These are phyloP conservation scores for Suillus hirtellus DNA, from an alignment of 768 basidiomycete species.

Conservation along the genomic window DNA sequence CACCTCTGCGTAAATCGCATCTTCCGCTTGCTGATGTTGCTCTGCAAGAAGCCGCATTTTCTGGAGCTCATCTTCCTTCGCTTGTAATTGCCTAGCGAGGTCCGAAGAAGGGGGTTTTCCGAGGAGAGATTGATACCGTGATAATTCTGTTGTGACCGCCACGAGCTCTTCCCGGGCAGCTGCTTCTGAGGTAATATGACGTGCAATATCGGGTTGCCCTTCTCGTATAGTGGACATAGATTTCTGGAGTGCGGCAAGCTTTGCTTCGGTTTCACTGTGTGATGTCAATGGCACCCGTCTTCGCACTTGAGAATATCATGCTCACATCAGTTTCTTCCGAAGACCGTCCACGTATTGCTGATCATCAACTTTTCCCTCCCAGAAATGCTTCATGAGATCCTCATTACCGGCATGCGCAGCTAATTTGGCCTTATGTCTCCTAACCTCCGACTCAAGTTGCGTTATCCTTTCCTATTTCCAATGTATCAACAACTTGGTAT, in stretches of 20 bases:
- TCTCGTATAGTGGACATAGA: conserved; percentile 45
- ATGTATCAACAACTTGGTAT: conserved; percentile 15
- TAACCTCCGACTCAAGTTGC: conserved; percentile 70
- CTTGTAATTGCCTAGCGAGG: conserved; percentile 55
- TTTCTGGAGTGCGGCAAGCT: conserved; percentile 51
- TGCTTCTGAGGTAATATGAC: conserved; percentile 50
- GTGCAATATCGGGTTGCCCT: conserved; percentile 53
- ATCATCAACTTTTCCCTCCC: conserved; percentile 54
- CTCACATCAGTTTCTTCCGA: conserved; percentile 58
- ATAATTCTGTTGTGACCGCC: conserved; percentile 47
- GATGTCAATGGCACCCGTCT: conserved; percentile 18
- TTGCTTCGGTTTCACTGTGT: conserved; percentile 53
- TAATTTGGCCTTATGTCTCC: conserved; percentile 70
- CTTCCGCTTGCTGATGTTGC: conserved; percentile 68
- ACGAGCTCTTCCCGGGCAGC: conserved; percentile 51
- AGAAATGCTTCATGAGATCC: conserved; percentile 72
- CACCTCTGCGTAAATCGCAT: conserved; percentile 78
- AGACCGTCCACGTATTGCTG: conserved; percentile 52
- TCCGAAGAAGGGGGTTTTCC: conserved; percentile 61
- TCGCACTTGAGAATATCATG: conserved; percentile 5
- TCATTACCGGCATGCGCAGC: conserved; percentile 72
- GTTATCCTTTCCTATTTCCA: conserved; percentile 66
- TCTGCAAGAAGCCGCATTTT: conserved; percentile 60
- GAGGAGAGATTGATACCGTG: conserved; percentile 62
- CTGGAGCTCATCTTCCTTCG: conserved; percentile 69